Base-by-base conservation (phyloP, 179 eudicot species). In the Silene coronaria region DNA sequence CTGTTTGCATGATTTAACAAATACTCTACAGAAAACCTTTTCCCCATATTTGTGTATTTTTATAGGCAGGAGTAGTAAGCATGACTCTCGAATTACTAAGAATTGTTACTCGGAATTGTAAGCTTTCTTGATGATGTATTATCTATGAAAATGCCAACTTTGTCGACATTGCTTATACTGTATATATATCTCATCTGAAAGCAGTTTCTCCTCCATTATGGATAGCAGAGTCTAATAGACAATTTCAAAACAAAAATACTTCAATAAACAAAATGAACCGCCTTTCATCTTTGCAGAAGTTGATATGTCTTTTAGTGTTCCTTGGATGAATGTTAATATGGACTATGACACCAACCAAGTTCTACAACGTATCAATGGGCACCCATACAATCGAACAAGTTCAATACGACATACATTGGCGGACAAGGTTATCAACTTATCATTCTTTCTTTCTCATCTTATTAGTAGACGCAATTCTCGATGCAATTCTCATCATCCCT, bases 361-460 rank as follows among this genome's bases (percentile, higher is more conserved):
- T 71, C 10, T 87, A 72, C 82, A 87, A 87, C 77, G 72, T 36
- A 75, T 13, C 34, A 58, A 16, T 87, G 90, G 90, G 59, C 77
- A 70, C 88, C 83, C 6, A 70, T 17, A 30, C 61, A 85, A 27
- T 27, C 70, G 0, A 24, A 76, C 22, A 73, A 19, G 36, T 86
- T 87, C 78, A 85, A 85, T 61, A 71, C 87, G 7, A 75, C 87
- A 9, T 87, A 85, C 80, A 82, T 85, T 71, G 85, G 88, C 4
- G 86, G 72, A 53, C 87, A 85, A 85, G 90, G 90, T 85, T 62
- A 23, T 16, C 65, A 14, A 0, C 11, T n/a, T n/a, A n/a, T n/a
- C n/a, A n/a, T n/a, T n/a, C n/a, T n/a, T n/a, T n/a, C n/a, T n/a
- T n/a, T n/a, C n/a, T n/a, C n/a, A n/a, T n/a, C n/a, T n/a, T n/a